phyloP scores from a whole-genome alignment of 2,329 filamentous ascomycete species.

The Claviceps sp. region DNA sequence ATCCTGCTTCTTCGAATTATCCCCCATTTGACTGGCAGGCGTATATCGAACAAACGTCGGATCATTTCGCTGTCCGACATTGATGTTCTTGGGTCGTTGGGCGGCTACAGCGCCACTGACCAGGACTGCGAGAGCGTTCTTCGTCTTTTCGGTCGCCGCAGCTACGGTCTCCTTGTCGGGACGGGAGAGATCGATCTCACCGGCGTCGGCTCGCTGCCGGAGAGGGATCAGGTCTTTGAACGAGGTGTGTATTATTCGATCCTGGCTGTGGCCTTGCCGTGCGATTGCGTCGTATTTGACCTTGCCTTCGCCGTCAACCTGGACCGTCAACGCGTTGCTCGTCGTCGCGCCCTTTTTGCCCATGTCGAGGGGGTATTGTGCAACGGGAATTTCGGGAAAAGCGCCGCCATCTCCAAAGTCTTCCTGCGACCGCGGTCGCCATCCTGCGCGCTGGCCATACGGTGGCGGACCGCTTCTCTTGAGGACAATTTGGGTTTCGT shows the following conservation, averaged over 20 bases:
- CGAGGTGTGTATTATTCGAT: slow-evolving; percentile 78
- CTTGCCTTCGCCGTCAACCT: slow-evolving; percentile 83
- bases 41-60: slow-evolving; percentile 93
- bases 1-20: slow-evolving; percentile 72
- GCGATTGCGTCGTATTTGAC: slow-evolving; percentile 96
- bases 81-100: slow-evolving; percentile 93
- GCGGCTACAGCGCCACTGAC: slow-evolving; percentile 77
- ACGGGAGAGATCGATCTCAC: slow-evolving; percentile 75
- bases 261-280: slow-evolving; percentile 71
- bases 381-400: slow-evolving; percentile 85
- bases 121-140: slow-evolving; percentile 68
- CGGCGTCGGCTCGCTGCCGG: slow-evolving; percentile 81
- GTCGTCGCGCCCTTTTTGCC: slow-evolving; percentile 60
- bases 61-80: slow-evolving; percentile 64
- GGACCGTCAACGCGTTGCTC: slow-evolving; percentile 82
- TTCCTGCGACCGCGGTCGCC: slow-evolving; percentile 77
- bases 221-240: slow-evolving; percentile 96
- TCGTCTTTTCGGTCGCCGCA: slow-evolving; percentile 76
- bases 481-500: slow-evolving; percentile 74
- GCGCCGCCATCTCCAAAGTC: slow-evolving; percentile 95
- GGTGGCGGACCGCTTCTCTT: slow-evolving; percentile 74
- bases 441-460: slow-evolving; percentile 77
- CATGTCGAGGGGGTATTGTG: slow-evolving; percentile 94
- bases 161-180: slow-evolving; percentile 76
- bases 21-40: slow-evolving; percentile 93